Evolutionary conservation across 1,139 yeast genomes (phyloP).

Genomic region (Pichia sp.): DNA sequence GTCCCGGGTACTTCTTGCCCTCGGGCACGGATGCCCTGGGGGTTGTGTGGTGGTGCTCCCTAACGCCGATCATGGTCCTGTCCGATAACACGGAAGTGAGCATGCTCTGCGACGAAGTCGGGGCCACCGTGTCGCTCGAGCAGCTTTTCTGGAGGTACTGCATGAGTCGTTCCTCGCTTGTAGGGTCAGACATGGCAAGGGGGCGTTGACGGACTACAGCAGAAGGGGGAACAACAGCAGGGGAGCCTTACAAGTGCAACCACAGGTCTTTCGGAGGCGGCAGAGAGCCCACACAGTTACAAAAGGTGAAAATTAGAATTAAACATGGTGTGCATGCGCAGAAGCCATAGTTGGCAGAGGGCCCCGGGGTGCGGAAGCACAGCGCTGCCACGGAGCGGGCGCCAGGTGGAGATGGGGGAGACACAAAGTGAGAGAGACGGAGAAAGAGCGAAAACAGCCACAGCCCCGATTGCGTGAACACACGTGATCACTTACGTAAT

Average conservation of each 20-base stretch:
- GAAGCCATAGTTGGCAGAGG: not conserved
- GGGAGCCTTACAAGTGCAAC: no score
- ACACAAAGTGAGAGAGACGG: not conserved
- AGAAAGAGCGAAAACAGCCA: no score
- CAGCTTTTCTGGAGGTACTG: slow-evolving; percentile 11
- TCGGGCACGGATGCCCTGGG: not conserved
- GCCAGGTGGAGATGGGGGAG: not conserved
- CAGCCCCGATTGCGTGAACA: no score
- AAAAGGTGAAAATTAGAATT: not conserved
- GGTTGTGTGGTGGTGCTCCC: not conserved
- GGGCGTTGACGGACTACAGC: not conserved
- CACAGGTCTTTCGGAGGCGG: not conserved
- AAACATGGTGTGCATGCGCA: not conserved
- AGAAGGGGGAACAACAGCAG: not conserved
- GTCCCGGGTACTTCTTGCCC: no score
- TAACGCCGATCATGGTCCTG: not conserved
- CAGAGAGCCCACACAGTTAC: not conserved
- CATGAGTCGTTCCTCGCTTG: slow-evolving; percentile 3
- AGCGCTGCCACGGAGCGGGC: not conserved
- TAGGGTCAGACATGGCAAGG: not conserved
- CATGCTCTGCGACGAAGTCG: not conserved
- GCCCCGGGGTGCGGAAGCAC: not conserved
- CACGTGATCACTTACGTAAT: no score
- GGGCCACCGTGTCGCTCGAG: not conserved
- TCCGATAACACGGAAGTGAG: not conserved